Evolutionary conservation across 805 yeast species (phyloP).

Genomic region (Saccharomycopsis oosterbeekiorum): DNA sequence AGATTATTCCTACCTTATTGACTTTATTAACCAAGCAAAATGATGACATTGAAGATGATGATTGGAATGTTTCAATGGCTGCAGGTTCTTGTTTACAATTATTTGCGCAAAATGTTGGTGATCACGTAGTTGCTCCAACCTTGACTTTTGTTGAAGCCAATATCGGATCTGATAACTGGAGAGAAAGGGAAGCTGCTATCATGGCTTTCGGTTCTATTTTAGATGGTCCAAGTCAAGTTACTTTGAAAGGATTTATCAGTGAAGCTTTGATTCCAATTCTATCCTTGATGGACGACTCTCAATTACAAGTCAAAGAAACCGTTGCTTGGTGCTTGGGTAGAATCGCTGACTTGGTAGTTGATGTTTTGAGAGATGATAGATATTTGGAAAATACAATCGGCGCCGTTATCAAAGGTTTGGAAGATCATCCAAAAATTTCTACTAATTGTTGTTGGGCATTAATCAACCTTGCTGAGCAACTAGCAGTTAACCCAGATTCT

Average conservation of each 20-base stretch:
- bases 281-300: conserved; percentile 59
- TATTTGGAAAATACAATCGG: conserved; percentile 64
- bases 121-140: conserved; percentile 78
- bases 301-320: conserved; percentile 86
- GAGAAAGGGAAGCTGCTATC: conserved; percentile 91
- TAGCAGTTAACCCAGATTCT: conserved; percentile 24
- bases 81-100: conserved; percentile 95
- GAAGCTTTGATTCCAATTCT: conserved; percentile 82
- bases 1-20: conserved; percentile 81
- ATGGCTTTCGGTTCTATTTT: conserved; percentile 98
- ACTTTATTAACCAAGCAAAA: conserved; percentile 75
- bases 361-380: conserved; percentile 55
- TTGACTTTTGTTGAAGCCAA: conserved; percentile 73
- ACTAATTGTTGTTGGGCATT: conserved; percentile 98
- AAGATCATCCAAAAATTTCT: conserved; percentile 84
- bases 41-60: conserved; percentile 91
- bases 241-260: conserved; percentile 54
- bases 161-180: conserved; percentile 58
- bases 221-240: conserved; percentile 82
- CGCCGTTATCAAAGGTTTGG: conserved; percentile 71
- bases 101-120: conserved; percentile 84
- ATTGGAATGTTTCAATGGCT: conserved; percentile 97
- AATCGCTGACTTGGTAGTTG: conserved; percentile 79
- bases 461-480: conserved; percentile 82
- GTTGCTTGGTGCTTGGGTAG: conserved; percentile 98